A percentile compares a stretch with the other conserved stretches of the same genome.
These are phyloP conservation scores for Backusella tarrabulga DNA, from an alignment of 192 early-diverging fungal genomes.

Conservation along the genomic window DNA sequence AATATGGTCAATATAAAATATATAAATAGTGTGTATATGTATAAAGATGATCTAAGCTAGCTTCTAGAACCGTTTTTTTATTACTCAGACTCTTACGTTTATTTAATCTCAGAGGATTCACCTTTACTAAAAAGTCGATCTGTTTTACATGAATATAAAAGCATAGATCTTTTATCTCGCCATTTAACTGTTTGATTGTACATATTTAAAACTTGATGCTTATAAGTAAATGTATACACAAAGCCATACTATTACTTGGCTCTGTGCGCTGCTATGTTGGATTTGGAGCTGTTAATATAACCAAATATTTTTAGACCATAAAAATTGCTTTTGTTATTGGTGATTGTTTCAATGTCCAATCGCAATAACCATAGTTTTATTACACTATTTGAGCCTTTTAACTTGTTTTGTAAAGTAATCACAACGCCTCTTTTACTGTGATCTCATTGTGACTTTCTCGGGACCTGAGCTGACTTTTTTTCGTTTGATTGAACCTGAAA, in stretches of 20 bases:
- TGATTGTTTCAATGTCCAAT: not conserved
- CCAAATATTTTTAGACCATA: not conserved
- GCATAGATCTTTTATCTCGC: not conserved
- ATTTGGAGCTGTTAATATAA: not conserved
- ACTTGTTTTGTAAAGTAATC: not conserved
- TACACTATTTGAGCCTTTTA: not conserved
- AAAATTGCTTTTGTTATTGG: not conserved
- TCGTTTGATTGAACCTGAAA: not conserved
- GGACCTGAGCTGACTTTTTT: slow-evolving; percentile 1
- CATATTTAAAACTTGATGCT: not conserved
- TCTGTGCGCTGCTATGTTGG: not conserved
- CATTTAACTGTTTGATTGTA: not conserved
- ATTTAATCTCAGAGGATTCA: not conserved
- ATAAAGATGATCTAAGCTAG: not conserved
- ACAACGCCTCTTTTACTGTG: not conserved
- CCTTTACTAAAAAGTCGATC: not conserved
- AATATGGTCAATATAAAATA: not conserved
- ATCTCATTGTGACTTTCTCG: slow-evolving; percentile 2
- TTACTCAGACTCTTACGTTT: not conserved
- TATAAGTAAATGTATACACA: not conserved
- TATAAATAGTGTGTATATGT: too few relatives aligned
- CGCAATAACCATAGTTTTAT: not conserved
- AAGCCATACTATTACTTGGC: not conserved
- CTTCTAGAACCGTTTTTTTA: not conserved
- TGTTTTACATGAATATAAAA: not conserved